Evolutionary conservation across 129 eudicot species (phyloP).

Genomic region (Smallanthus sonchifolius): DNA sequence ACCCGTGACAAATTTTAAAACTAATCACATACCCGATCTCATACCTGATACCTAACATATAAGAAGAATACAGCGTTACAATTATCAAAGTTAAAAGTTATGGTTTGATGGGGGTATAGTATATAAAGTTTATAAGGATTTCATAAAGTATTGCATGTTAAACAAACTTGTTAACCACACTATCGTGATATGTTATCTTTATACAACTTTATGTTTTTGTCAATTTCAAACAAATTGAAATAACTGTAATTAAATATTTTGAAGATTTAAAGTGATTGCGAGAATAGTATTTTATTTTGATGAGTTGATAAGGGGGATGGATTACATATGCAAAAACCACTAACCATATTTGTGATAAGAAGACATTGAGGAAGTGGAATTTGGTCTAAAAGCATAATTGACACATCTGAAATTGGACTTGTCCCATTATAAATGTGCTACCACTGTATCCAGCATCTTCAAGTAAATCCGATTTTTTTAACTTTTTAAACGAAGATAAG

Average conservation of each 20-base stretch:
- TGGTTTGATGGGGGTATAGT: neutral
- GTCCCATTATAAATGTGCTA: neutral
- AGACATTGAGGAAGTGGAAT: slow-evolving; percentile 18
- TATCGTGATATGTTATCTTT: neutral
- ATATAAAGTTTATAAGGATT: neutral
- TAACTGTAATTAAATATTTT: neutral
- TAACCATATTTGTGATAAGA: slow-evolving; percentile 21
- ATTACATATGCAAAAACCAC: slow-evolving; percentile 28
- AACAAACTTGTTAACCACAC: neutral
- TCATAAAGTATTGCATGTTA: neutral
- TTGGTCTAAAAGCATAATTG: slow-evolving; percentile 24
- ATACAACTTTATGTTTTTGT: neutral
- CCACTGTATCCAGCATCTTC: neutral
- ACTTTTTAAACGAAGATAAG: neutral
- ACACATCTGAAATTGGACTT: slow-evolving; percentile 1
- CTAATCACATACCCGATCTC: too few relatives aligned
- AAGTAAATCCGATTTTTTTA: neutral
- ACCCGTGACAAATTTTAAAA: too few relatives aligned
- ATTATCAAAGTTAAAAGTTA: neutral
- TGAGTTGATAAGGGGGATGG: slow-evolving; percentile 23
- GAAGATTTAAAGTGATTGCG: neutral
- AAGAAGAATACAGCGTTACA: neutral
- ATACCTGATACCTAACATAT: too few relatives aligned
- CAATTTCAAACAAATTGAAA: neutral
- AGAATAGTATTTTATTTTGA: slow-evolving; percentile 8